phyloP scores from a whole-genome alignment of 306 rosid species.

The Sindora glabra region DNA sequence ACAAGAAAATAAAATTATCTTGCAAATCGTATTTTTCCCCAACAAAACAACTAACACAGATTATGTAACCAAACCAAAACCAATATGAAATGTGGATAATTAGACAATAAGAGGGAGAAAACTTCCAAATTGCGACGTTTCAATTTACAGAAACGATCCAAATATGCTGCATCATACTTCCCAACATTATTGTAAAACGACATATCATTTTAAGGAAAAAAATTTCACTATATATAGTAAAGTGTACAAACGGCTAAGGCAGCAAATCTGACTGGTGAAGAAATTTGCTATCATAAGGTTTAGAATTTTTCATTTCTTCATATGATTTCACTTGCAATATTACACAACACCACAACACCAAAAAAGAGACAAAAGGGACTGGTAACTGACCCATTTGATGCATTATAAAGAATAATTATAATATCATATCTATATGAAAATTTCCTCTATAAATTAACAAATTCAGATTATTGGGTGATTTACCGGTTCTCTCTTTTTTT shows the following conservation, averaged over 20 bases:
- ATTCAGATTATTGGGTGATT: conserved; percentile 66
- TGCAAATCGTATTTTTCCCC: too few species aligned
- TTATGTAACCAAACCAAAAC: too few species aligned
- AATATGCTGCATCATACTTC: too few species aligned
- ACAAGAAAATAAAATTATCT: too few species aligned
- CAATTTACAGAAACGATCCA: too few species aligned
- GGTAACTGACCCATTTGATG: conserved; percentile 33
- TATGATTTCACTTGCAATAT: conserved; percentile 16
- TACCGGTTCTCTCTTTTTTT: too few species aligned
- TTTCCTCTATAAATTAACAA: conserved; percentile 42
- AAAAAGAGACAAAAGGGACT: not conserved
- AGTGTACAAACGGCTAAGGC: too few species aligned
- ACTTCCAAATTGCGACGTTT: too few species aligned
- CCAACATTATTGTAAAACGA: too few species aligned
- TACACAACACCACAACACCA: conserved; percentile 1
- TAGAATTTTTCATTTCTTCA: conserved; percentile 12
- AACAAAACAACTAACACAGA: too few species aligned
- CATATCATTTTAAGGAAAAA: not conserved
- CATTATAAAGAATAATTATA: conserved; percentile 59
- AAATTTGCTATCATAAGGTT: not conserved
- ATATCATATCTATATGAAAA: conserved; percentile 36
- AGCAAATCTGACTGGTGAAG: not conserved
- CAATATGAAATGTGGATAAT: too few species aligned
- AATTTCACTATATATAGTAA: not conserved
- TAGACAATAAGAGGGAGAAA: too few species aligned